Evolutionary conservation across 345 rosid genomes (phyloP).

Genomic region (Sisymbrium irio): DNA sequence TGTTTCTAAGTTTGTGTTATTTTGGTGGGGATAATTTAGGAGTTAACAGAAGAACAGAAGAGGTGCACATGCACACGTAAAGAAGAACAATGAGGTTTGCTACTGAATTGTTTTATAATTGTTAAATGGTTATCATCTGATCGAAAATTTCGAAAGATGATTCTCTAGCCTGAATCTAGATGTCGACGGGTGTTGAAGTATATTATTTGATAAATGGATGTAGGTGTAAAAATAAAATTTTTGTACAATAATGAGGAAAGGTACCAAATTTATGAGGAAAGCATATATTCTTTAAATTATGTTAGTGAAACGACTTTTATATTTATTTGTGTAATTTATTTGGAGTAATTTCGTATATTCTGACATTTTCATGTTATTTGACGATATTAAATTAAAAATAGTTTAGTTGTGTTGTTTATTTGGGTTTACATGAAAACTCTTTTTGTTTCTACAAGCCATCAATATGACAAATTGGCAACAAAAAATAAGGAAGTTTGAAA

Average conservation of each 20-base stretch:
- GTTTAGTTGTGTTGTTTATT: too few species aligned
- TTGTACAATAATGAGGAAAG: conserved; percentile 19
- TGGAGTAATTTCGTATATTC: neutral
- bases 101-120: neutral
- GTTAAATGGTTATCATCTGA: neutral
- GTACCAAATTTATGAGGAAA: neutral
- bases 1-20: conserved; percentile 11
- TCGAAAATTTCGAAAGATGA: conserved; percentile 9
- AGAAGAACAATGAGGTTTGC: conserved; percentile 35
- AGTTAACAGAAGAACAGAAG: conserved; percentile 65
- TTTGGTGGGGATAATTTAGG: conserved; percentile 36
- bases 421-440: too few species aligned
- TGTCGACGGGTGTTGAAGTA: neutral
- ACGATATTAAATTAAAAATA: neutral
- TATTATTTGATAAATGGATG: conserved; percentile 16
- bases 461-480: too few species aligned
- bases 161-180: conserved; percentile 16
- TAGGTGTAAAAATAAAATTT: neutral
- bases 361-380: neutral
- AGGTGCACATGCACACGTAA: conserved; percentile 55
- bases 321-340: neutral
- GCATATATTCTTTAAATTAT: conserved; percentile 10
- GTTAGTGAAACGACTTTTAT: neutral
- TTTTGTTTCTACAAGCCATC: too few species aligned
- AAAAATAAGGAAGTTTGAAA: too few species aligned